Evolutionary conservation across 495 filamentous ascomycete genomes (phyloP).

Genomic region (Neurospora terricola): DNA sequence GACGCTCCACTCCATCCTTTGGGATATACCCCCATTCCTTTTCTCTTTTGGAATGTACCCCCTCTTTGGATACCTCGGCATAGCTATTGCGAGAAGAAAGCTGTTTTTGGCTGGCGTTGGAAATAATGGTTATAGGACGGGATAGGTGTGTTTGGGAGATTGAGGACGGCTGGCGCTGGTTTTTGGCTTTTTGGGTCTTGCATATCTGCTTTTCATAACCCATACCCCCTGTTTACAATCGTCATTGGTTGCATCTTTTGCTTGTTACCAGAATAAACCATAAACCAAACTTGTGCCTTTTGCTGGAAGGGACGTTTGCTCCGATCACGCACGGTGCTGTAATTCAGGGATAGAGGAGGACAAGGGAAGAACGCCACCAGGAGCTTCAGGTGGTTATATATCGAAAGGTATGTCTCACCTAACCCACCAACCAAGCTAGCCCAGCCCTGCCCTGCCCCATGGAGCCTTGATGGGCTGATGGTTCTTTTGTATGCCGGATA

Average conservation of each 20-base stretch:
- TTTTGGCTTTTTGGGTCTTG: neutral
- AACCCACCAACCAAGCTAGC: neutral
- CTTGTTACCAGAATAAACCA: neutral
- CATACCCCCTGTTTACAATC: neutral
- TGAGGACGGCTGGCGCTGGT: neutral
- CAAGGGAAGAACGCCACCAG: neutral
- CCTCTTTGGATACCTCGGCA: neutral
- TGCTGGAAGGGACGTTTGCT: neutral
- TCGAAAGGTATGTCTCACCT: neutral
- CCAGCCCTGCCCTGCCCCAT: neutral
- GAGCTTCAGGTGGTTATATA: neutral
- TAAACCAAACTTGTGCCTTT: neutral
- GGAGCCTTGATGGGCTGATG: neutral
- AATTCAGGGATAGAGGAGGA: neutral
- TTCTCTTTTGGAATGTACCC: neutral
- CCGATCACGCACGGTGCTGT: neutral
- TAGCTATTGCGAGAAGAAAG: neutral
- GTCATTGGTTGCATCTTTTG: neutral
- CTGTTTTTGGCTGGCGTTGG: neutral
- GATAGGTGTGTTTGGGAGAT: neutral
- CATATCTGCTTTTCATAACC: neutral
- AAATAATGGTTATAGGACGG: neutral
- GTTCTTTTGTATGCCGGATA: neutral
- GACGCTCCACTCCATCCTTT: neutral
- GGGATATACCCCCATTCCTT: neutral